Base-by-base conservation (phyloP, 2,329 filamentous ascomycete species). In the Ophiocordyceps australis region DNA sequence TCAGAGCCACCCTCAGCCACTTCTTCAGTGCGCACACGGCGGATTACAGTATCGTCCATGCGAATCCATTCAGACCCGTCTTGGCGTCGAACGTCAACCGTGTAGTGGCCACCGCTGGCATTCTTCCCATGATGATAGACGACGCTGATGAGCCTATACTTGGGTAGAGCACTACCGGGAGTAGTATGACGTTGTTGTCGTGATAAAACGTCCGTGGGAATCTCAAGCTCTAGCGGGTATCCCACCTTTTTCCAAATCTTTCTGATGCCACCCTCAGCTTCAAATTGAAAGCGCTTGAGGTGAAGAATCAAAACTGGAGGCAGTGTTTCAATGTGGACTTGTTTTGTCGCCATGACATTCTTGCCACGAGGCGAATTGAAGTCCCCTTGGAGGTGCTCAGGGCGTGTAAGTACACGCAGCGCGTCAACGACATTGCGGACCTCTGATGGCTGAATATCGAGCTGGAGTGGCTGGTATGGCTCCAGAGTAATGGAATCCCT, bases 181-280 rank as follows among this genome's bases (percentile, higher is more conserved):
- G 68, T 58, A 15, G 65, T 58, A 34, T 79, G 57, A 23, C 63
- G 62, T 46, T 74, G 77, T 41, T 76, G 68, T 17, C 75, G 71
- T 9, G 83, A 76, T 41, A 98, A 77, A 8, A 82, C 77, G 44
- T 95, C 86, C 30, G 75, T 77, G 1, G 89, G 89, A 34, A 98
- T 82, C 46, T 95, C 86, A 26, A 98, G 62, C 42, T 95, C 85
- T 16, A 98, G 59, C 0, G 89, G 89, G 43, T 98, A 98, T 13
- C 83, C 86, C 30, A 98, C 65, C 56, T 86, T 92, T 59, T 95
- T 98, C 81, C 86, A 94, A 35, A 95, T 92, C 60, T 98, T 98
- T 42, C 93, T 77, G 1, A 83, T 92, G 14, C 83, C 83, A 23
- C 75, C 79, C 30, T 75, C 69, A 32, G 74, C 80, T 41, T 95